Evolutionary conservation across 2,329 filamentous ascomycete genomes (phyloP).

Genomic region (Trichophyton equinum): DNA sequence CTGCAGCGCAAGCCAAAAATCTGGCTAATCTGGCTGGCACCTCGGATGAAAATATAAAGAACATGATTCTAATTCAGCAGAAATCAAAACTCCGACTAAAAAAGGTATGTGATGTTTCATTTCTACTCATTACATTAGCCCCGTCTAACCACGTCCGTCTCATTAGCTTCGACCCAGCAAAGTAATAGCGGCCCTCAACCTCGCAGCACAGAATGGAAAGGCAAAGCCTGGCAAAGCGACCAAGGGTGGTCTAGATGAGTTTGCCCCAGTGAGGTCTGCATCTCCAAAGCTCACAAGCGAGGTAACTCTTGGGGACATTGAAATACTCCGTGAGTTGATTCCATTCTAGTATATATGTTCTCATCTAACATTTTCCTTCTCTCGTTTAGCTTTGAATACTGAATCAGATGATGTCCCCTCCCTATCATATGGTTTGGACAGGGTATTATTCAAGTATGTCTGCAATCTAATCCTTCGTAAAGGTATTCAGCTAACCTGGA

Average conservation of each 20-base stretch:
- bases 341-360: background rate
- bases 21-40: background rate
- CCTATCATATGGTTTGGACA: slow-evolving; percentile 63
- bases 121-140: background rate
- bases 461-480: background rate
- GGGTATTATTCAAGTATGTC: slow-evolving; percentile 76
- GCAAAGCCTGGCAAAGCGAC: background rate
- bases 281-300: background rate
- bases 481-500: slow-evolving; percentile 2
- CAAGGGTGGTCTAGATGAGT: background rate
- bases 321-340: background rate
- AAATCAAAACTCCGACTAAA: background rate
- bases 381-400: slow-evolving; percentile 25
- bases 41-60: background rate
- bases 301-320: background rate
- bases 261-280: background rate
- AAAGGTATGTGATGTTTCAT: background rate
- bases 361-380: background rate
- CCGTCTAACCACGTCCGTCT: background rate
- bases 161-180: background rate
- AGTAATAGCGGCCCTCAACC: background rate
- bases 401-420: slow-evolving; percentile 45
- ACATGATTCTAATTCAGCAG: background rate
- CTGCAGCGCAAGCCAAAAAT: background rate
- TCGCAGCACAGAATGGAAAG: background rate